Evolutionary conservation across 176 grass and related monocot species (phyloP).

Genomic region (Oryza punctata): DNA sequence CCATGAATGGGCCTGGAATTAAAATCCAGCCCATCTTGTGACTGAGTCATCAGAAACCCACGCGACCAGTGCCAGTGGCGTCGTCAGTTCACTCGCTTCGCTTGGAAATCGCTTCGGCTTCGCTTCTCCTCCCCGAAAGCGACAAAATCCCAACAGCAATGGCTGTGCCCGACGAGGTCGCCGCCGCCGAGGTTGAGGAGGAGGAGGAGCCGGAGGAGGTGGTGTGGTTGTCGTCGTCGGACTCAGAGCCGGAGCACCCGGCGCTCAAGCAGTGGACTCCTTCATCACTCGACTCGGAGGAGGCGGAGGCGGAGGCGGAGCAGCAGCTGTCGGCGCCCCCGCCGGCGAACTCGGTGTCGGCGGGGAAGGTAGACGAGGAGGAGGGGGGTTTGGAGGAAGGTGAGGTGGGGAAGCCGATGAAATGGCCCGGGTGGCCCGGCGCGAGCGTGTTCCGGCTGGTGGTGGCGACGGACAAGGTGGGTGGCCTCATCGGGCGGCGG

Average conservation of each 20-base stretch:
- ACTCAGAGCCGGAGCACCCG: constrained; percentile 14
- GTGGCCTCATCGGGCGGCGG: constrained; percentile 71
- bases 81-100: background rate
- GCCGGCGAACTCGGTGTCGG: background rate
- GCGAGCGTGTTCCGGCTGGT: constrained; percentile 68
- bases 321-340: background rate
- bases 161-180: constrained; percentile 3
- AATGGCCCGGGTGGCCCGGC: constrained; percentile 79
- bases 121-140: background rate
- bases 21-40: background rate
- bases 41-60: background rate
- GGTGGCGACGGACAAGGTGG: constrained; percentile 62
- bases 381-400: background rate
- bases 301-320: background rate
- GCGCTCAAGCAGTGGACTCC: background rate
- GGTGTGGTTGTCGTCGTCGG: constrained; percentile 7
- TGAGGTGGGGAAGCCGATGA: background rate
- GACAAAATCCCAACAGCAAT: constrained; percentile 27
- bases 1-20: background rate
- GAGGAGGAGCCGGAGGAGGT: constrained; percentile 42
- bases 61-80: background rate
- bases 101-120: background rate
- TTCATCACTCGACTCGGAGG: background rate
- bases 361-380: background rate
- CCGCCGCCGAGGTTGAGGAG: background rate